Evolutionary conservation across 805 yeast genomes (phyloP).

Genomic region (Starmerella khaoyaiensis): DNA sequence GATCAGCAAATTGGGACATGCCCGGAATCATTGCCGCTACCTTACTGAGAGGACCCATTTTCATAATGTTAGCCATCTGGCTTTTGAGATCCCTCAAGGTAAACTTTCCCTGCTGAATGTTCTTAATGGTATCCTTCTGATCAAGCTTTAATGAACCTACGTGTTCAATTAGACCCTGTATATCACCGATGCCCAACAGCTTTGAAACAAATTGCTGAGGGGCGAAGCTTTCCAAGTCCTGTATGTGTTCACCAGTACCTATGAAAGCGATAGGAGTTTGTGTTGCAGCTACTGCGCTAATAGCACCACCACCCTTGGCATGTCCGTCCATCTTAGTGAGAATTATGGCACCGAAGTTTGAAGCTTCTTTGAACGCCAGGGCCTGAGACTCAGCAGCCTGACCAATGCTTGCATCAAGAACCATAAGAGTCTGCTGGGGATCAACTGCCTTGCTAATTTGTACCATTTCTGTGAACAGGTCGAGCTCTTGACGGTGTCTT

Average conservation of each 20-base stretch:
- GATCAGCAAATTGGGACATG: slow-evolving; percentile 67
- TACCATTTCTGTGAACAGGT: slow-evolving; percentile 84
- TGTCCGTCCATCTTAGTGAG: slow-evolving; percentile 97
- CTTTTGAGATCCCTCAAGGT: slow-evolving; percentile 83
- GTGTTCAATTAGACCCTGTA: slow-evolving; percentile 87
- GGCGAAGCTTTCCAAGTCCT: slow-evolving; percentile 80
- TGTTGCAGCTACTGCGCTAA: slow-evolving; percentile 95
- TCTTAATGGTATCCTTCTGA: slow-evolving; percentile 74
- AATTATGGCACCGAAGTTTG: slow-evolving; percentile 89
- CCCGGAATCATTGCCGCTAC: slow-evolving; percentile 95
- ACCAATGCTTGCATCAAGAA: slow-evolving; percentile 91
- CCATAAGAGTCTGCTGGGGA: slow-evolving; percentile 97
- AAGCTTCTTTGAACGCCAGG: slow-evolving; percentile 79
- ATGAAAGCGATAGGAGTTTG: slow-evolving; percentile 88
- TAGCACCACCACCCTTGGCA: slow-evolving; percentile 99
- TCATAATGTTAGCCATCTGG: slow-evolving; percentile 87
- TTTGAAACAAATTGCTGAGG: slow-evolving; percentile 86
- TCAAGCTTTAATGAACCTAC: slow-evolving; percentile 77
- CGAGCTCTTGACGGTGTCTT: slow-evolving; percentile 90
- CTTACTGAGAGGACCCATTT: slow-evolving; percentile 92
- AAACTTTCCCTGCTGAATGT: slow-evolving; percentile 88
- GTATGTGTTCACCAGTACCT: slow-evolving; percentile 97
- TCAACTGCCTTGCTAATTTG: slow-evolving; percentile 77
- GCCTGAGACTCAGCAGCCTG: slow-evolving; percentile 97
- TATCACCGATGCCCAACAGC: slow-evolving; percentile 87